Evolutionary conservation across 768 basidiomycete species (phyloP), one percentile per base, ranked within the genome.

Genomic region (Lyophyllum shimeji): DNA sequence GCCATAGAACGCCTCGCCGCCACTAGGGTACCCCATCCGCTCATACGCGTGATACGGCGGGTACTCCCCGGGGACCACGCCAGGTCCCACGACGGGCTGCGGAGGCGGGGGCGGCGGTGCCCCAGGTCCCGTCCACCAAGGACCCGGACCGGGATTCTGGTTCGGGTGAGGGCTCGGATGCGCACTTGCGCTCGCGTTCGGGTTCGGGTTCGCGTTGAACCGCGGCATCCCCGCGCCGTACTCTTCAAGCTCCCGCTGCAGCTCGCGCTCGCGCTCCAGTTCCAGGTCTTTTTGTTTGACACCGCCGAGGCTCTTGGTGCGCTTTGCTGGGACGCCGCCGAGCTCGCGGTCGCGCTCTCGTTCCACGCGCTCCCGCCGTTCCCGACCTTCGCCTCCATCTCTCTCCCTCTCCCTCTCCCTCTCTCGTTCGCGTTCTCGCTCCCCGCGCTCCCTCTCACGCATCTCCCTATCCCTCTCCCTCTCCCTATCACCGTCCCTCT

Each of bases 381-480:
- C 47, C 7, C 57, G 43, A 29, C 29, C 44, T 45, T 18, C 11
- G n/a, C n/a, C 8, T 43, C 46, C 11, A 47, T 12, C 24, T 6
- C 1, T 29, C 46, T 37, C 48, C 17, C 48, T 20, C 23, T 49
- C 48, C 9, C 48, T n/a, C 15, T 53, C 47, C 5, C 57, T 33
- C 48, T 40, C 42, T 8, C 51, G 40, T 2, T 64, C 54, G 11
- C 61, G 52, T 39, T 63, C 65, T n/a, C 63, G 46, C 23, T 65
- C 66, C 44, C 61, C 57, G 20, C 65, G 9, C 29, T 29, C 62
- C 20, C 61, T 55, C 34, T 58, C 60, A 3, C 27, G 40, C 34
- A 34, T 53, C 46, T 63, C 61, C 58, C 65, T 53, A 27, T 63
- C 63, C 49, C 33, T 52, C 18, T 31, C 48, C 21, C 54, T 43